These are phyloP conservation scores for Rheum nobile DNA, from an alignment of 148 eudicot species.

Conservation along the genomic window DNA sequence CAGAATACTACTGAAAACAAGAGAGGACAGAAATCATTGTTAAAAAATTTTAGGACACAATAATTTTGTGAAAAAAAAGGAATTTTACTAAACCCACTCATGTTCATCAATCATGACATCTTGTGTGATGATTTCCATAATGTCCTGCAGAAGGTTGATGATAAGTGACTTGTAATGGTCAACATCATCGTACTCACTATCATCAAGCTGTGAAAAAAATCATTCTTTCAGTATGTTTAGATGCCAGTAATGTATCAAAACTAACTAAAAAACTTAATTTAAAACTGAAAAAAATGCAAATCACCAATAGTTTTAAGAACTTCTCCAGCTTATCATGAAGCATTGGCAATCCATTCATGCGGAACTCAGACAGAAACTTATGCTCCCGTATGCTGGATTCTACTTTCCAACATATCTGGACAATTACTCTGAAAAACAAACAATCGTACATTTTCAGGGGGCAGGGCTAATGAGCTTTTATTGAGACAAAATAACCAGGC, in stretches of 20 bases:
- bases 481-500: not conserved
- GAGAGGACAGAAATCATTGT: not conserved
- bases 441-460: not conserved
- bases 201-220: conserved; percentile 35
- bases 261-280: not conserved
- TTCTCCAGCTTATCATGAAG: conserved; percentile 84
- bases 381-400: conserved; percentile 32
- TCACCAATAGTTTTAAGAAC: conserved; percentile 72
- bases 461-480: not conserved
- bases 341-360: conserved; percentile 65
- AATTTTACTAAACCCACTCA: conserved; percentile 32
- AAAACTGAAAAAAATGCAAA: conserved; percentile 4
- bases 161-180: conserved; percentile 58
- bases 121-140: conserved; percentile 70
- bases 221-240: not conserved
- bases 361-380: conserved; percentile 53
- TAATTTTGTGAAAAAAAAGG: not conserved
- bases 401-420: conserved; percentile 48
- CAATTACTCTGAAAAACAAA: conserved; percentile 41
- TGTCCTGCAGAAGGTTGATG: conserved; percentile 85
- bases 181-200: conserved; percentile 40
- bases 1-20: conserved; percentile 28
- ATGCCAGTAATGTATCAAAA: not conserved
- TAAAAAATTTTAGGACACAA: not conserved
- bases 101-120: conserved; percentile 68